Evolutionary conservation across 1,284 basidiomycete genomes (phyloP), one percentile per base, ranked within the genome.

Genomic region (Ganoderma boninense): DNA sequence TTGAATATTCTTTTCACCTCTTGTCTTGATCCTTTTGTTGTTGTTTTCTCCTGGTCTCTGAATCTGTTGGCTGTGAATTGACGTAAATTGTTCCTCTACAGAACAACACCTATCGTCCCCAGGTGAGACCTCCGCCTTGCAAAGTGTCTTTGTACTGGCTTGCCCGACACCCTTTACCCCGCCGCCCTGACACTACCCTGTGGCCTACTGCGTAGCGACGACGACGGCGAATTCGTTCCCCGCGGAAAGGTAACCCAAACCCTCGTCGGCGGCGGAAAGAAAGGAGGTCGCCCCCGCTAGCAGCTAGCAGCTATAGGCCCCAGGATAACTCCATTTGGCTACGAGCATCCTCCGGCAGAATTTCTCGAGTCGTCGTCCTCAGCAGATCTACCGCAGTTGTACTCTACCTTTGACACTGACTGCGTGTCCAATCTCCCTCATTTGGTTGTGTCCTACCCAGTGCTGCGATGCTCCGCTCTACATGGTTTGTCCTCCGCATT

Each of bases 201-300:
- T 8, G 11, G 8, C 40, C 18, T 38, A 35, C 18, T 44, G 11
- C 23, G 26, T 44, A 61, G 44, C 20, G 62, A 68, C 13, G 68
- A 69, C 57, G 70, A 71, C 11, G 29, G 29, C 29, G 62, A 64
- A 7, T 73, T 71, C 52, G 64, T 64, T 29, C 72, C 70, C 8
- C 65, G 68, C 7, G 72, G 72, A 11, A 64, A 66, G 43, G 26
- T 60, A 2, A 69, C 69, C 1, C 66, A 67, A 1, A 69, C 66
- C 13, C 49, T 64, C 14, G 64, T 49, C 14, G 68, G 66, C 1
- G 72, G 72, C 0, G 57, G 57, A 43, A 69, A 69, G 61, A 73
- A 69, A 49, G 69, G 69, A 7, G 64, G 66, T 1, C 70, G 69
- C 18, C 72, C 69, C n/a, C 68, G n/a, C n/a, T n/a, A n/a, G n/a